Evolutionary conservation across 2,329 filamentous ascomycete species (phyloP).

Genomic region (Fusarium oxysporum): DNA sequence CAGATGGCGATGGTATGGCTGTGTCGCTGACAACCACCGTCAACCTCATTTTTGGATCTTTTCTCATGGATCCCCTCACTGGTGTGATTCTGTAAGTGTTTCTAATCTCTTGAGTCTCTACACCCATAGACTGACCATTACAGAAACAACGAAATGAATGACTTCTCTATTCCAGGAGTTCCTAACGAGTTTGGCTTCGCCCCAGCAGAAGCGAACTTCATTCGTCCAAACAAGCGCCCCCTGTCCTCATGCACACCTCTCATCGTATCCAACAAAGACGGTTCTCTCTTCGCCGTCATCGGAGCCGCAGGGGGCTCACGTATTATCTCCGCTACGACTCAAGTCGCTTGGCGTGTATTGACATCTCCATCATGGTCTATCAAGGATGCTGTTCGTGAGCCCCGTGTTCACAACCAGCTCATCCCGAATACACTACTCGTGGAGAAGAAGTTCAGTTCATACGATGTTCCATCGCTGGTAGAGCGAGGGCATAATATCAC

Average conservation of each 20-base stretch:
- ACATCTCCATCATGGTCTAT: constrained; percentile 69
- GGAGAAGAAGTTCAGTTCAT: constrained; percentile 76
- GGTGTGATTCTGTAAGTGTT: constrained; percentile 77
- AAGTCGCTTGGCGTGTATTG: constrained; percentile 78
- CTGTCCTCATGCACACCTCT: constrained; percentile 85
- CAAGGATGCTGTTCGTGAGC: constrained; percentile 70
- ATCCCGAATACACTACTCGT: constrained; percentile 76
- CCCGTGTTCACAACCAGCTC: constrained; percentile 85
- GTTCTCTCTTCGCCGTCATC: constrained; percentile 73
- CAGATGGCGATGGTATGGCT: constrained; percentile 79
- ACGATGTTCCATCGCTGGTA: constrained; percentile 70
- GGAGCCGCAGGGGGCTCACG: constrained; percentile 84
- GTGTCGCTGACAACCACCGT: constrained; percentile 88
- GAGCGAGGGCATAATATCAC: constrained; percentile 77
- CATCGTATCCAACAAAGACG: constrained; percentile 74
- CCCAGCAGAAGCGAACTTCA: constrained; percentile 83
- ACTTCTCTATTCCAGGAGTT: constrained; percentile 85
- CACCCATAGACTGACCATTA: not conserved
- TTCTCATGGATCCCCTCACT: constrained; percentile 82
- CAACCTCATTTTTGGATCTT: constrained; percentile 86
- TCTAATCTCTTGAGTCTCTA: constrained; percentile 47
- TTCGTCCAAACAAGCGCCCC: constrained; percentile 83
- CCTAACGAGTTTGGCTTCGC: constrained; percentile 88
- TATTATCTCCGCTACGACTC: constrained; percentile 84
- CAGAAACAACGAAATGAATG: constrained; percentile 74